Evolutionary conservation across 192 early-diverging fungal genomes (phyloP).

Genomic region (Entrophospora sp.): DNA sequence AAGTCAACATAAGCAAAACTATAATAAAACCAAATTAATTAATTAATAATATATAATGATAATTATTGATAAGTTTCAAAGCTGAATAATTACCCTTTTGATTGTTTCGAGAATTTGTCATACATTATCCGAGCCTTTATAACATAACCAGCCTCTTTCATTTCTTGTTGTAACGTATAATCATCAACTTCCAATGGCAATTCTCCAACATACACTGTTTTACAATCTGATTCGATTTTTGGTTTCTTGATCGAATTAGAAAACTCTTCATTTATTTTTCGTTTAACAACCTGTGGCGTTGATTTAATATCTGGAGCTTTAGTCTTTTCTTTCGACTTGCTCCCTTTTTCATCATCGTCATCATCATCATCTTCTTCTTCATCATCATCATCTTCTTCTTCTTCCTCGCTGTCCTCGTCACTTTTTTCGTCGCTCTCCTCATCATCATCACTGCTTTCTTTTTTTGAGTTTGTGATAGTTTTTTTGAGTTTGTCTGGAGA

Average conservation of each 20-base stretch:
- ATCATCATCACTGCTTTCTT: too few species aligned
- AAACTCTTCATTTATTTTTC: background rate
- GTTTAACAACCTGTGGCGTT: background rate
- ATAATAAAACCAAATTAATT: constrained; percentile 6
- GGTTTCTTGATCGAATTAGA: background rate
- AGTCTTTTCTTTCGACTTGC: background rate
- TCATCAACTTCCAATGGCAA: constrained; percentile 64
- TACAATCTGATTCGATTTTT: background rate
- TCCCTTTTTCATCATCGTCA: background rate
- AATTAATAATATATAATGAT: background rate
- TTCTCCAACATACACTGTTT: constrained; percentile 63
- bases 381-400: too few species aligned
- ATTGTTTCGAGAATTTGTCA: constrained; percentile 58
- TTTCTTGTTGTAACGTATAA: constrained; percentile 51
- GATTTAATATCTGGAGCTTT: too few species aligned
- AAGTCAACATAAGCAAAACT: constrained; percentile 92
- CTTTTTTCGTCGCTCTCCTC: too few species aligned
- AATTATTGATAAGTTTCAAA: background rate
- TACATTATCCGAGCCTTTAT: constrained; percentile 66
- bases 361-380: background rate
- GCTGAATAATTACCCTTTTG: constrained; percentile 64
- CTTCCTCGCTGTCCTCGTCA: too few species aligned
- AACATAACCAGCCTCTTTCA: constrained; percentile 65
- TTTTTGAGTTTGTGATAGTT: too few species aligned
- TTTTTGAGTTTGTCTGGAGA: too few species aligned